Evolutionary conservation across 108 stramenopile genomes (phyloP), one percentile per base, ranked within the genome.

Genomic region (Seminavis robusta): DNA sequence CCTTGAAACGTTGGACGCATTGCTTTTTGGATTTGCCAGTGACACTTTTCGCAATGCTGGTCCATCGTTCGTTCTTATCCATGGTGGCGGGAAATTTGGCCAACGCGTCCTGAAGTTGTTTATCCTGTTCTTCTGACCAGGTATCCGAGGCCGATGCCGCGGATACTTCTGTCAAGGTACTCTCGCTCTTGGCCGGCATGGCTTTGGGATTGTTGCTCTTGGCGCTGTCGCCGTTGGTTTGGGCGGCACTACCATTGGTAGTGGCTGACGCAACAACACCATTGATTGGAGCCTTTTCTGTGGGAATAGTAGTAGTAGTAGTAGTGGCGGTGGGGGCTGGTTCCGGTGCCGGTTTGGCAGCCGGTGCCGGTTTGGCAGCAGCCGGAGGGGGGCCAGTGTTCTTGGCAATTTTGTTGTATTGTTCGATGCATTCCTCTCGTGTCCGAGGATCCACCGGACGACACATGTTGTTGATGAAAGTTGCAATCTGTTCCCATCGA

Each of bases 31-130:
- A 84, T 61, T 92, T 99, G 6, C 94, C 96, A 10, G 69, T 40
- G 29, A 99, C 95, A 15, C 70, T 80, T 19, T 74, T 79, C 29
- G 97, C 81, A 70, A 99, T 97, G 20, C 46, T 58, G 10, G 72
- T 73, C 98, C 98, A 99, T 24, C 98, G 86, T 61, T 95, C 98
- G 65, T 97, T 95, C 72, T 98, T 99, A 13, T 97, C 96, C 91
- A 99, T 95, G 27, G 73, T 72, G 17, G 92, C 69, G 24, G 96
- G 96, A 64, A 63, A 95, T 33, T 81, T 77, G 21, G 71, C 57
- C 9, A 99, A 68, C 29, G 78, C 97, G 0, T 66, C 81, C 71
- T 97, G 95, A 3, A 99, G 79, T 31, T 84, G 80, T 36, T 74
- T 59, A 65, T 97, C 94, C 74, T 99, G 94, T 45, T 91, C 92